Evolutionary conservation across 2,329 filamentous ascomycete species (phyloP), one percentile per base, ranked within the genome.

Genomic region (Colletotrichum chrysophilum): DNA sequence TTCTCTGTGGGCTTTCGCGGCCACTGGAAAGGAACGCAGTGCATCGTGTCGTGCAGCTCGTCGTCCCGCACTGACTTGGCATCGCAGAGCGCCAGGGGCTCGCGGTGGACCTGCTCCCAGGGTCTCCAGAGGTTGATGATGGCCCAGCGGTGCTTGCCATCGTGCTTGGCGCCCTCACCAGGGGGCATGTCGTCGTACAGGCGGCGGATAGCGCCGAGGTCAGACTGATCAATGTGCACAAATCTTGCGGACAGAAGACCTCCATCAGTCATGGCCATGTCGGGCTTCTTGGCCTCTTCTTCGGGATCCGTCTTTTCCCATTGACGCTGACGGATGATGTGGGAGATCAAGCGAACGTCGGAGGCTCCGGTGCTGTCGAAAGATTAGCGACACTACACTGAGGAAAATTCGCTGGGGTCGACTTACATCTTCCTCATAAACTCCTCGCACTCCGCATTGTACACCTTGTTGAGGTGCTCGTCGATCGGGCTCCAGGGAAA

Each of bases 211-310:
- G 87, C 84, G 0, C 88, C 88, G 2, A 76, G 16, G 79, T 90
- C 89, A 4, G 89, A 88, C 79, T 92, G 90, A 79, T 92, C 90
- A 77, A 92, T 90, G 80, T 92, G 90, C 2, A 91, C 71, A 2
- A 71, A 71, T 9, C 70, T 28, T 3, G 70, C 70, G 2, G 70
- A 67, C 0, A 71, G 64, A 1, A 71, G 70, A 0, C 70, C 64
- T 1, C 70, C 70, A 4, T 71, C 70, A 1, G 70, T 71, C 70
- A 71, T 71, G 10, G 70, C 70, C 70, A 71, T 71, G 14, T 71
- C 70, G 2, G 70, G 70, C 32, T 71, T 71, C 9, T 71, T 43
- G 1, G 34, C 34, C 2, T 71, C 70, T 43, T 71, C 70, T 12
- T 67, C 70, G 1, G 70, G 64, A 7, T 71, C 13, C 1, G 61